Conservation (phyloP, 768 basidiomycete species). For the Mycena latifolia region DNA sequence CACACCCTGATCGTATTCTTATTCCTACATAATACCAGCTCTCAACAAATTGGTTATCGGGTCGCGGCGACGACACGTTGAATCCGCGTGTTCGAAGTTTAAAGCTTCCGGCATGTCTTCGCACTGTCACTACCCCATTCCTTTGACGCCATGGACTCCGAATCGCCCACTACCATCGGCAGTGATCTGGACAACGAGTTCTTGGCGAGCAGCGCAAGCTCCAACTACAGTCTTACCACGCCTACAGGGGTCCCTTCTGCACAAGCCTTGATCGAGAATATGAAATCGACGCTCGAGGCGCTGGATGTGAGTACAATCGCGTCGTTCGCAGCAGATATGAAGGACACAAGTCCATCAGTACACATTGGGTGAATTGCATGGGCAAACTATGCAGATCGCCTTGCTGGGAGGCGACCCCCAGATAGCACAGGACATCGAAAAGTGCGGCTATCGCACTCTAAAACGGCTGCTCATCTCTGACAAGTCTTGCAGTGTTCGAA, state of each 20-base stretch:
- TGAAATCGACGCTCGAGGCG: conserved; percentile 47
- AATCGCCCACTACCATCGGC: conserved; percentile 15
- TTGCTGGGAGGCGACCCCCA: conserved; percentile 53
- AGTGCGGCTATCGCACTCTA: conserved; percentile 45
- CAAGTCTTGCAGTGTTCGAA: conserved; percentile 51
- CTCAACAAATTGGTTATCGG: conserved; percentile 10
- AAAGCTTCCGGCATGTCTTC: conserved; percentile 7
- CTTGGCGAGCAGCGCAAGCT: conserved; percentile 29
- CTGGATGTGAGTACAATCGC: conserved; percentile 43
- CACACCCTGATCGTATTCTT: conserved; percentile 28
- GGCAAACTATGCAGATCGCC: conserved; percentile 58
- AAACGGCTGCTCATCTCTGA: conserved; percentile 1
- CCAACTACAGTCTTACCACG: conserved; percentile 32
- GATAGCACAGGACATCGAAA: conserved; percentile 54
- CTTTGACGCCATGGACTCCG: conserved; percentile 17
- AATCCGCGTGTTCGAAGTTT: conserved; percentile 26
- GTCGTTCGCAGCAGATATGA: neutral
- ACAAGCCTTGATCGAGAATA: conserved; percentile 33
- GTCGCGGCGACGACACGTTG: conserved; percentile 36
- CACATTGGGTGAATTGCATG: conserved; percentile 58
- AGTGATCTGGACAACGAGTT: conserved; percentile 30
- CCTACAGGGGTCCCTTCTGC: conserved; percentile 32
- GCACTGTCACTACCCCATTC: neutral
- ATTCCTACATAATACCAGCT: conserved; percentile 30
- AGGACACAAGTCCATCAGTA: conserved; percentile 43